phyloP scores from a whole-genome alignment of 805 yeast genomes.

The Wickerhamomyces strasburgensis region DNA sequence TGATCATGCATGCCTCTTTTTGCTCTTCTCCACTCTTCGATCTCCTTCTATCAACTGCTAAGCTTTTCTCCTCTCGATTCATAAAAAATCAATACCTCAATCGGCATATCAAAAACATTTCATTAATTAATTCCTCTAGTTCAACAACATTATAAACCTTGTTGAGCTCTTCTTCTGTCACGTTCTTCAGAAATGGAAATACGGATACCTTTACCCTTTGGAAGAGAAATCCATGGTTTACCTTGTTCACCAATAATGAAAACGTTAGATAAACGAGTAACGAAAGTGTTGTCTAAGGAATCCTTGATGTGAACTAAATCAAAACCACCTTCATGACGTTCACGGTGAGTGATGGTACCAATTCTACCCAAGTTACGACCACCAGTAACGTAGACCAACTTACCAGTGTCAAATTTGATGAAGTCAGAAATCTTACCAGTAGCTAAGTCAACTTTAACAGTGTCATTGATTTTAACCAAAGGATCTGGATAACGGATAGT shows the following conservation, averaged over 20 bases:
- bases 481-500: slow-evolving; percentile 99
- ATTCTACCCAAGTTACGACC: slow-evolving; percentile 99
- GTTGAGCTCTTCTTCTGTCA: slow-evolving; percentile 93
- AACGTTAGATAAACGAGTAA: slow-evolving; percentile 89
- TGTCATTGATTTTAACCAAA: slow-evolving; percentile 91
- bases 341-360: slow-evolving; percentile 94
- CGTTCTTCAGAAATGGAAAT: slow-evolving; percentile 95
- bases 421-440: slow-evolving; percentile 89
- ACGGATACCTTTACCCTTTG: slow-evolving; percentile 99
- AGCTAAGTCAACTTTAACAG: slow-evolving; percentile 94
- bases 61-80: background rate
- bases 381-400: slow-evolving; percentile 90
- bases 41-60: background rate
- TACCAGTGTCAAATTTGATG: slow-evolving; percentile 91
- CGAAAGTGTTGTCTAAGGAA: slow-evolving; percentile 89
- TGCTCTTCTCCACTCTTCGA: background rate
- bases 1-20: too few species aligned
- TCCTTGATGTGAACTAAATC: slow-evolving; percentile 97
- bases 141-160: slow-evolving; percentile 18
- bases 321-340: slow-evolving; percentile 97
- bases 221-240: slow-evolving; percentile 90
- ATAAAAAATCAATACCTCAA: background rate
- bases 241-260: slow-evolving; percentile 94
- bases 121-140: background rate
- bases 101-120: background rate